Percentiles rank a stretch among this genome's conserved stretches.
Conservation (phyloP, 2,329 filamentous ascomycete genomes). For the Ilyonectria robusta region DNA sequence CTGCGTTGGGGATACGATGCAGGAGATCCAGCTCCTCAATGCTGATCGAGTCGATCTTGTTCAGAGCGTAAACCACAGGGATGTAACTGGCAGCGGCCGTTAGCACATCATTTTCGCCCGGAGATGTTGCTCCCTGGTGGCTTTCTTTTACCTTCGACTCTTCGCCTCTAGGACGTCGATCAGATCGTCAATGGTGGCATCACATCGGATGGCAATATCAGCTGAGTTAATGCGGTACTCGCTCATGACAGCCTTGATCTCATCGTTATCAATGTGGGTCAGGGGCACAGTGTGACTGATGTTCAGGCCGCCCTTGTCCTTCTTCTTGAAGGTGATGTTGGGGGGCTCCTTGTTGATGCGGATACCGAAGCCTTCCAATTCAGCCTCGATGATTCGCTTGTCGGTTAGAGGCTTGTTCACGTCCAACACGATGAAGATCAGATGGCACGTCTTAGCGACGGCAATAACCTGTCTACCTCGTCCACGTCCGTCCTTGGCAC, state of each 20-base stretch:
- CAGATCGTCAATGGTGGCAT: slow-evolving; percentile 96
- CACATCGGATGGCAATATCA: slow-evolving; percentile 97
- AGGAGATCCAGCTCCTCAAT: slow-evolving; percentile 97
- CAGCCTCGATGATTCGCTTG: slow-evolving; percentile 94
- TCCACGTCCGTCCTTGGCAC: slow-evolving; percentile 97
- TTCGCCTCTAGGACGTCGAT: slow-evolving; percentile 97
- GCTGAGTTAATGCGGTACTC: slow-evolving; percentile 98
- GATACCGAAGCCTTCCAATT: slow-evolving; percentile 97
- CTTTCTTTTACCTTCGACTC: slow-evolving; percentile 70
- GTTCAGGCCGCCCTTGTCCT: slow-evolving; percentile 97
- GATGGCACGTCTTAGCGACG: slow-evolving; percentile 97
- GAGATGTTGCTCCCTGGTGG: slow-evolving; percentile 16
- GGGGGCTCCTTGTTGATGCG: slow-evolving; percentile 97
- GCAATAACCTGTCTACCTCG: slow-evolving; percentile 98
- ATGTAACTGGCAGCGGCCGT: slow-evolving; percentile 79
- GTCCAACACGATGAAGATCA: slow-evolving; percentile 98
- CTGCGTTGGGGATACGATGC: slow-evolving; percentile 96
- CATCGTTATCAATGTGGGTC: slow-evolving; percentile 92
- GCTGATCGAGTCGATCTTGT: slow-evolving; percentile 98
- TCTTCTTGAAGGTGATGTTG: slow-evolving; percentile 99
- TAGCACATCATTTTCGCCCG: slow-evolving; percentile 26
- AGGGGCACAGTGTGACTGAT: slow-evolving; percentile 96
- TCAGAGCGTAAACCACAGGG: slow-evolving; percentile 98
- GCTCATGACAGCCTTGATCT: slow-evolving; percentile 97
- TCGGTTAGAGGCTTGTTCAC: slow-evolving; percentile 99